Conservation (phyloP, 495 filamentous ascomycete genomes). For the Apodospora peruviana region DNA sequence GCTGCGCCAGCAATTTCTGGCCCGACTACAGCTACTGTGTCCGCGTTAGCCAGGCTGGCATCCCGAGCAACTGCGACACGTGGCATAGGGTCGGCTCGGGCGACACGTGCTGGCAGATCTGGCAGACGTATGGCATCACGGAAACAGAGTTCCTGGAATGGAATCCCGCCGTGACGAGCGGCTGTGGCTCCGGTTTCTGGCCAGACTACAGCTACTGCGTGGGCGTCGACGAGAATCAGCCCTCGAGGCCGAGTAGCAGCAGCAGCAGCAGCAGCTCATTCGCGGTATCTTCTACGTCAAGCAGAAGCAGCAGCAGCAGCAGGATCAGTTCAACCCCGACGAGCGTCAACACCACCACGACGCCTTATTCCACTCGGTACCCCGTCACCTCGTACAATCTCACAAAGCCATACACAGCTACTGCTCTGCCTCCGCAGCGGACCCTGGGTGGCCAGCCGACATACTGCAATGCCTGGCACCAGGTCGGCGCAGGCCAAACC, state of each 20-base stretch:
- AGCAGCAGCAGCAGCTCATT: neutral
- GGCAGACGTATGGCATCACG: constrained; percentile 7
- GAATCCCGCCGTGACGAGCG: constrained; percentile 16
- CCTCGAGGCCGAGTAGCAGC: neutral
- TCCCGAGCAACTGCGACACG: too few species aligned
- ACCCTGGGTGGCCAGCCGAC: constrained; percentile 18
- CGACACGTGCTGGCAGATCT: constrained; percentile 7
- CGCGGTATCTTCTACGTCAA: neutral
- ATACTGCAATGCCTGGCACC: constrained; percentile 15
- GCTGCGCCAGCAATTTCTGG: too few species aligned
- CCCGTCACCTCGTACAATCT: constrained; percentile 7
- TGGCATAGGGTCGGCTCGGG: constrained; percentile 11
- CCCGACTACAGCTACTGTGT: too few species aligned
- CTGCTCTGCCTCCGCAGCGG: constrained; percentile 3
- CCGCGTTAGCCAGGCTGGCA: too few species aligned
- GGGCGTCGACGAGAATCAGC: neutral
- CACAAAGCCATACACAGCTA: neutral
- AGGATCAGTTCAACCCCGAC: neutral
- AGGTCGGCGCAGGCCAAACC: neutral
- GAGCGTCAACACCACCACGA: neutral
- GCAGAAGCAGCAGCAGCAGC: neutral
- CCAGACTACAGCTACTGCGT: constrained; percentile 1
- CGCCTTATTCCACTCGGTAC: constrained; percentile 7
- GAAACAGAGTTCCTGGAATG: constrained; percentile 6
- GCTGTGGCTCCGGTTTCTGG: constrained; percentile 8